Base-by-base conservation (phyloP, 2,329 filamentous ascomycete genomes). In the Phoma herbarum region DNA sequence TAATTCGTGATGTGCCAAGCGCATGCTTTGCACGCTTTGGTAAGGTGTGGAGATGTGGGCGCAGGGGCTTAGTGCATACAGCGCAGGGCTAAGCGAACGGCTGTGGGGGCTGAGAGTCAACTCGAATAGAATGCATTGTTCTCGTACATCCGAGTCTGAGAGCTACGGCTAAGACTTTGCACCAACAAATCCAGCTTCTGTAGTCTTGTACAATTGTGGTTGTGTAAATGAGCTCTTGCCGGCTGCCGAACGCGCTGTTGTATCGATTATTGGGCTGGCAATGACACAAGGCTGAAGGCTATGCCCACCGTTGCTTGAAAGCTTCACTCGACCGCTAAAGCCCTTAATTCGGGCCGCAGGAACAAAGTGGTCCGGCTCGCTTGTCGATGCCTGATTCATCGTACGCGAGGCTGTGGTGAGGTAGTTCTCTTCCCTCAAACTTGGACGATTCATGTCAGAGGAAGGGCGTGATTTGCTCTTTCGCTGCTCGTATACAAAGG, bases 1-100 rank as follows among this genome's bases (percentile, higher is more conserved):
- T 47, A 67, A 66, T 67, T 50, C 25, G 53, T 45, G 60, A 61
- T 65, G 56, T 61, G 57, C 61, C 61, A 66, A 63, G 60, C 12
- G 11, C 22, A 25, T 41, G 52, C 61, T 63, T 62, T 57, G 54
- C 62, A 58, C 58, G 18, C 63, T 65, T 52, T 28, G 50, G 62
- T 57, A 47, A 57, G 42, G 62, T 59, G 45, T 45, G 23, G 28
- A 47, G 53, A 48, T 42, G 20, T 18, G 44, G 56, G 56, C 56
- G 56, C 45, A 54, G 56, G 50, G 56, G 56, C 50, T 51, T 59
- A 59, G 50, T 50, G 33, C 46, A 12, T 33, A 25, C 45, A 46
- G 43, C 16, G 43, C 62, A 63, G 52, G 64, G 58, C 41, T 62
- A 63, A 46, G 60, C 64, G 64, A 66, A 45, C 23, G 23, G 26